phyloP scores from a whole-genome alignment of 805 yeast genomes.

The Blastobotrys peoriensis region DNA sequence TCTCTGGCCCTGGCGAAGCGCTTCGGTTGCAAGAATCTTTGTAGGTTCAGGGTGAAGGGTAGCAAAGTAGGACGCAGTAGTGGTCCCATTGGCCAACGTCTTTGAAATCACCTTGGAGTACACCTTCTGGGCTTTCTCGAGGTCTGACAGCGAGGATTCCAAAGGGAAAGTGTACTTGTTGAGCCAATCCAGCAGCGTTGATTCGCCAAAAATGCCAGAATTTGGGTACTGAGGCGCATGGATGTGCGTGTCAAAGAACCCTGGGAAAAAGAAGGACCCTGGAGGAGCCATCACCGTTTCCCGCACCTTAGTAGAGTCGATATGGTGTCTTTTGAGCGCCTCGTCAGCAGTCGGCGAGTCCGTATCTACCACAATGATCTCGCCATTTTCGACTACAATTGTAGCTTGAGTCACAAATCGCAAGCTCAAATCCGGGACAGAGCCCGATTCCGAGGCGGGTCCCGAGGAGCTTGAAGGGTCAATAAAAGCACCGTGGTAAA shows the following conservation, averaged over 20 bases:
- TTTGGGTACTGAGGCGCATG: constrained; percentile 85
- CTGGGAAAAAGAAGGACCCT: constrained; percentile 63
- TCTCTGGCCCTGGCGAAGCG: constrained; percentile 67
- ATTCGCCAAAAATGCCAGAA: constrained; percentile 74
- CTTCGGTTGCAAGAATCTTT: constrained; percentile 65
- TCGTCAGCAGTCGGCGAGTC: background rate
- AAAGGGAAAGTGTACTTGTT: constrained; percentile 82
- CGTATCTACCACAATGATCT: no score
- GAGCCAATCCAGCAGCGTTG: constrained; percentile 87
- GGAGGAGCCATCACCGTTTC: background rate
- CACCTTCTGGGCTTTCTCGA: constrained; percentile 50
- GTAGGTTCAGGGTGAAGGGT: constrained; percentile 78
- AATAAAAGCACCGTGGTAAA: no score
- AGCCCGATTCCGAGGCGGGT: no score
- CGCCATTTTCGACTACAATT: no score
- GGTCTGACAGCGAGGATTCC: constrained; percentile 60
- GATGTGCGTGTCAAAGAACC: constrained; percentile 75
- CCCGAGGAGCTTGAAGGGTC: no score
- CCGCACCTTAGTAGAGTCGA: background rate
- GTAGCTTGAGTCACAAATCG: no score
- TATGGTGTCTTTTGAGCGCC: background rate
- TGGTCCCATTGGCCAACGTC: constrained; percentile 77
- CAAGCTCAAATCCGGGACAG: no score
- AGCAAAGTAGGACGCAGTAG: constrained; percentile 87
- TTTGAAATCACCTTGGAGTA: constrained; percentile 63